These are phyloP conservation scores for Cucurbita argyrosperma DNA, from an alignment of 306 rosid genomes.

Conservation along the genomic window DNA sequence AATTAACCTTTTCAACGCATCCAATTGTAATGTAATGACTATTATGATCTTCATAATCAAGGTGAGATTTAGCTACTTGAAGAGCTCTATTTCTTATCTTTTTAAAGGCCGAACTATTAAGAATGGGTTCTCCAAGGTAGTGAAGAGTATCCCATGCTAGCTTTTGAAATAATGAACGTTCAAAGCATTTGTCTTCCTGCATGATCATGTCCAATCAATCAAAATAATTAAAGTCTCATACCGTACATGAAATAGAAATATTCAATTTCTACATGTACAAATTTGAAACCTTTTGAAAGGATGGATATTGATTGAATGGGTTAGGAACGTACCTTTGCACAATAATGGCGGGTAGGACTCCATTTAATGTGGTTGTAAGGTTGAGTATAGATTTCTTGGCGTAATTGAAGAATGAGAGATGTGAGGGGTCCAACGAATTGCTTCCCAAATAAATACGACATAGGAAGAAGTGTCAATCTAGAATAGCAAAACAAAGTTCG, in stretches of 20 bases:
- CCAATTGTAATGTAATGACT: not conserved
- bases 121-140: constrained; percentile 16
- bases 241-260: no score
- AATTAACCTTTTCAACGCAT: not conserved
- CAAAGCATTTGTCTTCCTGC: not conserved
- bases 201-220: no score
- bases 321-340: constrained; percentile 24
- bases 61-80: constrained; percentile 7
- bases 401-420: constrained; percentile 15
- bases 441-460: constrained; percentile 53
- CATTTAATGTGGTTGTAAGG: constrained; percentile 34
- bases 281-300: no score
- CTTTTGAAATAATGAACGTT: constrained; percentile 12
- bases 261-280: no score
- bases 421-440: constrained; percentile 42
- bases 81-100: constrained; percentile 22
- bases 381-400: constrained; percentile 28
- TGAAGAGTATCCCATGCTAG: constrained; percentile 22
- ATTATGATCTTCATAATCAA: constrained; percentile 18
- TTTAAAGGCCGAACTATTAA: constrained; percentile 14
- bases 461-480: constrained; percentile 44
- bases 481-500: constrained; percentile 29
- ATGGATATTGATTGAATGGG: no score
- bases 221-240: not conserved
- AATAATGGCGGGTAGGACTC: constrained; percentile 22